Percentiles rank a stretch among this genome's conserved stretches.
Conservation (phyloP, 805 yeast species). For the Pichia insulana region DNA sequence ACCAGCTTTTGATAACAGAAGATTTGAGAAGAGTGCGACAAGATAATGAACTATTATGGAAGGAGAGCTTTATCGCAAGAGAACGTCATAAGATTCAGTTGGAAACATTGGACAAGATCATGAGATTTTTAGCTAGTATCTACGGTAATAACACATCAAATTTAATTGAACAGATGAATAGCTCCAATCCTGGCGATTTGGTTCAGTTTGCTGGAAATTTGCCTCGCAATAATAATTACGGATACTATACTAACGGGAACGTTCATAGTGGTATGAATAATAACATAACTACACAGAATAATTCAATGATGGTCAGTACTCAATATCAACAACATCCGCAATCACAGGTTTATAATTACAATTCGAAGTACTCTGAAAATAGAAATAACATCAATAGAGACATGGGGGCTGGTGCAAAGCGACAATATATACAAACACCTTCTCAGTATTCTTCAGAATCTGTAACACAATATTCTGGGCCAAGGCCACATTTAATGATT, state of each 20-base stretch:
- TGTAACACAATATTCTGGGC: background rate
- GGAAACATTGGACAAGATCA: constrained; percentile 77
- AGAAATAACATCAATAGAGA: no score
- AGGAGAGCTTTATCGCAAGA: constrained; percentile 72
- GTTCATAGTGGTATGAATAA: background rate
- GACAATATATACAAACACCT: background rate
- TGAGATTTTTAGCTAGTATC: constrained; percentile 78
- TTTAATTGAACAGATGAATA: constrained; percentile 21
- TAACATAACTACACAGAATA: background rate
- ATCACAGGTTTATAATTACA: background rate
- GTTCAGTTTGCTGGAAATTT: constrained; percentile 12
- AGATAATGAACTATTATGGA: constrained; percentile 89
- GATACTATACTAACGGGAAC: constrained; percentile 4
- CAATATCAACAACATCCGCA: background rate
- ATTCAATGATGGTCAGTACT: background rate
- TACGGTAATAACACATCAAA: constrained; percentile 55
- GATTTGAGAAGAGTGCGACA: constrained; percentile 75
- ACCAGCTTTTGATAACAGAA: constrained; percentile 74
- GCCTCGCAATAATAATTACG: constrained; percentile 3
- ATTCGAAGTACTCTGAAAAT: no score
- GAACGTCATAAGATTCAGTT: constrained; percentile 82
- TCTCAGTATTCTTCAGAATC: background rate
- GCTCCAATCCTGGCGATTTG: constrained; percentile 12
- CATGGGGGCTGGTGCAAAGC: background rate
- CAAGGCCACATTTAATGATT: constrained; percentile 20